Evolutionary conservation across 2,329 filamentous ascomycete genomes (phyloP).

Genomic region (Paecilomyces niveus): DNA sequence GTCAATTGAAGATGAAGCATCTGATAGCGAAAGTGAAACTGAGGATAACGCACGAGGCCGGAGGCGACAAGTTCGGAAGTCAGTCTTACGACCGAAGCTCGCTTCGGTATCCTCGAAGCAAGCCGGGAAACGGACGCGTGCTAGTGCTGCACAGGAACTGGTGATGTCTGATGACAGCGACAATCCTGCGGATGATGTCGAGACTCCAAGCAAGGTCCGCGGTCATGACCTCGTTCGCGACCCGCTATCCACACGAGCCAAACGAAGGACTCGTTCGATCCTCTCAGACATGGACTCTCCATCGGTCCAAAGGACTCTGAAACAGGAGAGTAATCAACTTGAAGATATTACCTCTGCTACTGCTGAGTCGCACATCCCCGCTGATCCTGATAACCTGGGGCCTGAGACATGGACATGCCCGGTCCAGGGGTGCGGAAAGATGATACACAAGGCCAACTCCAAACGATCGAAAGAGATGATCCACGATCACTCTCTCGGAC

Average conservation of each 20-base stretch:
- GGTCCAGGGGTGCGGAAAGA: constrained; percentile 24
- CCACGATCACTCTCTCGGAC: constrained; percentile 24
- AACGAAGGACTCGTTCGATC: constrained; percentile 22
- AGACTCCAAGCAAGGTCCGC: constrained; percentile 27
- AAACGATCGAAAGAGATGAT: constrained; percentile 26
- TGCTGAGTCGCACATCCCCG: constrained; percentile 1
- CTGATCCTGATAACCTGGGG: constrained; percentile 9
- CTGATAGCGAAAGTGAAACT: constrained; percentile 22
- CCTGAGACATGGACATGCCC: constrained; percentile 29
- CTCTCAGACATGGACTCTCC: constrained; percentile 19
- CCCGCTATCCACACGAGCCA: constrained; percentile 22
- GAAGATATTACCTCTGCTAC: constrained; percentile 9
- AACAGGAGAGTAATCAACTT: constrained; percentile 21
- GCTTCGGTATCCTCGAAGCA: constrained; percentile 31
- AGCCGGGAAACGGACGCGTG: constrained; percentile 35
- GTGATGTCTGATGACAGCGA: constrained; percentile 23
- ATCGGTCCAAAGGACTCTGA: constrained; percentile 17
- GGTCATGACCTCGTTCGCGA: constrained; percentile 27
- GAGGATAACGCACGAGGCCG: constrained; percentile 16
- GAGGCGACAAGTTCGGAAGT: constrained; percentile 31
- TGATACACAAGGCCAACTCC: constrained; percentile 23
- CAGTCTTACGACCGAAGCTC: constrained; percentile 38
- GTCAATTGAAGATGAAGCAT: constrained; percentile 20
- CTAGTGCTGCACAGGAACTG: constrained; percentile 15
- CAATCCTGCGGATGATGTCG: constrained; percentile 20